Base-by-base conservation (phyloP, 805 yeast genomes). In the Barnettozyma sp. region DNA sequence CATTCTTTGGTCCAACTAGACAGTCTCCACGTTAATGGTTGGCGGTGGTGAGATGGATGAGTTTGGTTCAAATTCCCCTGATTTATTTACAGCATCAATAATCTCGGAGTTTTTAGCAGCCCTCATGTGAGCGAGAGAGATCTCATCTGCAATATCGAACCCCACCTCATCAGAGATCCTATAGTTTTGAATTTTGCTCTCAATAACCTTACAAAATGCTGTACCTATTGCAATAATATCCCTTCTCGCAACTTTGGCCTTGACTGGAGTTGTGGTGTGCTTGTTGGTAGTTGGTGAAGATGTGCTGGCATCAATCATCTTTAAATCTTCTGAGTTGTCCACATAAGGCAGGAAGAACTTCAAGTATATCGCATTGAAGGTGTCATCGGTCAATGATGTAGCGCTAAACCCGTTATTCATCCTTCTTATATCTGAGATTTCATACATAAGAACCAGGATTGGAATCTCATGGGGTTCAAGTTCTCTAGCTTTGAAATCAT, bases 331-430 rank as follows among this genome's bases (percentile, higher is more conserved):
- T 7, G 39, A 15, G 22, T 41, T 33, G 8, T 39, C 26, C 8
- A 33, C 33, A 11, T 22, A 16, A 3, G 27, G 22, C 21, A 40
- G 32, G 35, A 63, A 80, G 7, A 81, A 51, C 36, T 62, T 64
- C 49, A 84, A 56, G 48, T 68, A 85, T 0, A 81, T 52, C 7
- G 79, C 70, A 23, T 78, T 76, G 41, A 73, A 73, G 0, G 84
- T 71, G 43, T 84, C 92, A 55, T 84, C 95, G 36, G 82, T 71
- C 24, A 71, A 56, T 0, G 85, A 75, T 0, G 92, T 82, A 3
- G 92, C 76, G 0, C 87, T 90, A 54, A 78, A 79, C 0, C 94
- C 94, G 52, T 80, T 82, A 41, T 86, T 84, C 59, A 81, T 67
- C 40, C 80, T 71, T 43, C 84, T 67, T 48, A 82, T 65, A 33